A percentile compares a stretch with the other conserved stretches of the same genome.
These are phyloP conservation scores for Hagleromyces aurorensis DNA, from an alignment of 805 yeast species.

Conservation along the genomic window DNA sequence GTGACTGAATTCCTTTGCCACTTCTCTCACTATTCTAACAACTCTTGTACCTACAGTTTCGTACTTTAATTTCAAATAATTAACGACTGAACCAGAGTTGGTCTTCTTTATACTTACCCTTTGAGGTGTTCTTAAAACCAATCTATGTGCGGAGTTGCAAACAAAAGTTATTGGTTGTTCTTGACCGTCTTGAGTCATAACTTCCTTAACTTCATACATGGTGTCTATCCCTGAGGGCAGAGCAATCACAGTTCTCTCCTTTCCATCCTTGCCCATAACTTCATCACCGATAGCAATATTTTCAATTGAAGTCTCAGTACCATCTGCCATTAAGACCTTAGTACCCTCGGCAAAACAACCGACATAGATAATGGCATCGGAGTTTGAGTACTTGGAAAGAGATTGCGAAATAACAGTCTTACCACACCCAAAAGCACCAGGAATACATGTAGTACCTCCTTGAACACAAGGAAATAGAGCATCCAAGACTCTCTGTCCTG, in stretches of 20 bases:
- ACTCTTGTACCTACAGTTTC: constrained; percentile 6
- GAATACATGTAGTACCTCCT: constrained; percentile 99
- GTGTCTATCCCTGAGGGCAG: constrained; percentile 39
- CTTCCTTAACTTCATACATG: constrained; percentile 35
- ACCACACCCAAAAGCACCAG: constrained; percentile 99
- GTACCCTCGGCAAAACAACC: constrained; percentile 49
- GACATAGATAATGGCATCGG: constrained; percentile 91
- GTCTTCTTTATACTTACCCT: constrained; percentile 1
- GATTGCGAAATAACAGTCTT: constrained; percentile 98
- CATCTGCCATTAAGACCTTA: constrained; percentile 39
- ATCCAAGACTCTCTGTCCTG: constrained; percentile 98
- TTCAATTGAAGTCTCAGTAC: constrained; percentile 32
- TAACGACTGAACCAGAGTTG: constrained; percentile 7
- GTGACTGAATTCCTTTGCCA: constrained; percentile 2
- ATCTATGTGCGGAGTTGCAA: constrained; percentile 35
- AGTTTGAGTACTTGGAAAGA: constrained; percentile 92
- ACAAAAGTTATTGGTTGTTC: constrained; percentile 13
- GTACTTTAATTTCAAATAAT: constrained; percentile 3
- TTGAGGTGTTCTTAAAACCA: constrained; percentile 33
- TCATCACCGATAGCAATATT: constrained; percentile 33
- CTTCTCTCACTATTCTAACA: constrained; percentile 5
- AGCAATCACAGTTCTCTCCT: constrained; percentile 35
- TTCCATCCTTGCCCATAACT: constrained; percentile 41
- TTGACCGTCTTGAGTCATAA: constrained; percentile 7
- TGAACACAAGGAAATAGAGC: constrained; percentile 98